Conservation (phyloP, 148 eudicot species). For the Nyssa sinensis region DNA sequence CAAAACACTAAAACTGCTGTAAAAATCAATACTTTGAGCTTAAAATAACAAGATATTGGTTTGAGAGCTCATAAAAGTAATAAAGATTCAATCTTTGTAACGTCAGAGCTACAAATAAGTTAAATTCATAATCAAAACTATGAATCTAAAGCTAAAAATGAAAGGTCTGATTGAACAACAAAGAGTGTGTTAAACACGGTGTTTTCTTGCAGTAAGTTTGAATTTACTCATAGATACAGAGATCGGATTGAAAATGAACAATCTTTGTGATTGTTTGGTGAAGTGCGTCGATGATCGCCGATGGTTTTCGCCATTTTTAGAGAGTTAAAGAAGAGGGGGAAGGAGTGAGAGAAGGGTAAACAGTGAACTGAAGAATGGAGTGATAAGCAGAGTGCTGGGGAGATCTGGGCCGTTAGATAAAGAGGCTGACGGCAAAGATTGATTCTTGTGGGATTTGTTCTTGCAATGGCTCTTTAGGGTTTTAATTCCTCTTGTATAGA, state of each 20-base stretch:
- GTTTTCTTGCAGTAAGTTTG: neutral
- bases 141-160: neutral
- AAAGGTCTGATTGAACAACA: neutral
- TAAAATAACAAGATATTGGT: neutral
- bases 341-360: neutral
- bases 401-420: constrained; percentile 23
- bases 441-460: constrained; percentile 14
- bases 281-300: constrained; percentile 6
- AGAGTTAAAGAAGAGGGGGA: neutral
- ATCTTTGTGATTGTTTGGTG: neutral
- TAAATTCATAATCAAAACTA: constrained; percentile 13
- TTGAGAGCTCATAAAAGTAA: constrained; percentile 14
- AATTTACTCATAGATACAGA: neutral
- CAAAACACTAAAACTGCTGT: neutral
- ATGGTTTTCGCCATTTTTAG: constrained; percentile 1
- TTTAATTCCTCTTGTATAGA: constrained; percentile 5
- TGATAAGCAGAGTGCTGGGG: constrained; percentile 23
- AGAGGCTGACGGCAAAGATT: constrained; percentile 18
- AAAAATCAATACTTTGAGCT: constrained; percentile 2
- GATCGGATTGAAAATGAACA: neutral
- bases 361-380: constrained; percentile 12
- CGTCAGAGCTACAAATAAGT: neutral
- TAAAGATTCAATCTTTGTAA: constrained; percentile 15
- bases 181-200: neutral
- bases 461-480: constrained; percentile 21